Evolutionary conservation across 2,329 filamentous ascomycete species (phyloP), one percentile per base, ranked within the genome.

Genomic region (Aspergillus cejpii): DNA sequence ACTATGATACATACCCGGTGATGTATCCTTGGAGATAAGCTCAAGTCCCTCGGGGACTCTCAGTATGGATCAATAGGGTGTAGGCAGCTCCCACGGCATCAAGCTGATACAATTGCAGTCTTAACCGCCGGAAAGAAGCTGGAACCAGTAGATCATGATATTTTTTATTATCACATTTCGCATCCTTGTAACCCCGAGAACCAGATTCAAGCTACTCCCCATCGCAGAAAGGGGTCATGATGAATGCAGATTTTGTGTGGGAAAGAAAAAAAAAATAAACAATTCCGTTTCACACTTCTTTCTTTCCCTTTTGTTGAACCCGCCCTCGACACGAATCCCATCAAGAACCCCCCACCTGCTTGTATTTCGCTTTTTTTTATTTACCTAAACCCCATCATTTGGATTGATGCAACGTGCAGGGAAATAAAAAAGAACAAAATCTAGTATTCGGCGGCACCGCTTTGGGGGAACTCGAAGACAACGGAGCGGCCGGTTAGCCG

Each of bases 381-480:
- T 34, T 34, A 34, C 17, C 31, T 34, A 34, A 34, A 34, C 31
- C 31, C 17, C 7, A 34, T 19, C 23, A 24, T 8, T 5, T 24
- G 23, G n/a, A n/a, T n/a, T n/a, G n/a, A n/a, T n/a, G n/a, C n/a
- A 24, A 5, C 23, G 8, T 24, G 14, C 20, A 23, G 17, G 44
- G 46, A 50, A 43, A 56, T 54, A 50, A 49, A 51, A 43, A 47
- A 56, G 56, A 51, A 47, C 41, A 51, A 52, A 54, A 66, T 78
- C 78, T 92, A 94, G 77, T 86, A 94, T 71, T 95, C 90, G 62
- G 80, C 65, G 67, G 77, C 73, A 68, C 78, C 78, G 70, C 79
- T 80, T 79, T 94, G 86, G 66, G 92, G 92, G 84, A 98, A 98
- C 84, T 98, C 92, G 71, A 98, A 98, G 75, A 84, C 83, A 72